Evolutionary conservation across 176 grass and related monocot genomes (phyloP).

Genomic region (Leersia perrieri): DNA sequence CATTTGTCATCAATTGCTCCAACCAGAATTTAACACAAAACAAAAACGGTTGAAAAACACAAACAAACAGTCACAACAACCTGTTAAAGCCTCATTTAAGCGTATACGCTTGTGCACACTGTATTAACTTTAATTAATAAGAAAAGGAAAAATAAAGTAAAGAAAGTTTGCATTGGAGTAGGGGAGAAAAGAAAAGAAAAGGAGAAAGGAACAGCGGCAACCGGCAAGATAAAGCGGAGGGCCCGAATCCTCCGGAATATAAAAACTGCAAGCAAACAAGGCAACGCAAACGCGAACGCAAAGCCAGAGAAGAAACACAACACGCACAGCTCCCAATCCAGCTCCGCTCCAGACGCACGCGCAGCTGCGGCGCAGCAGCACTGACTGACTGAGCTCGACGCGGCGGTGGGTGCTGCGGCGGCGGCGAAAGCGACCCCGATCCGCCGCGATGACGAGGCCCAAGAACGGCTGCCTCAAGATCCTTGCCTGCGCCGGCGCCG

Average conservation of each 20-base stretch:
- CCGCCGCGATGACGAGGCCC: conserved; percentile 42
- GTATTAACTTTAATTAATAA: background rate
- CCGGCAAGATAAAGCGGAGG: background rate
- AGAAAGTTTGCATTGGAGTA: background rate
- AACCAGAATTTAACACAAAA: too few relatives aligned
- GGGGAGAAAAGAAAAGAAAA: too few relatives aligned
- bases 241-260: conserved; percentile 36
- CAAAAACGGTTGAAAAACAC: too few relatives aligned
- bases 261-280: conserved; percentile 35
- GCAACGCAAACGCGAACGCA: background rate
- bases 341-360: conserved; percentile 22
- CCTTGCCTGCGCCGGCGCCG: conserved; percentile 58
- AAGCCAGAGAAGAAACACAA: background rate
- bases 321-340: conserved; percentile 25
- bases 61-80: too few relatives aligned
- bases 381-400: conserved; percentile 15
- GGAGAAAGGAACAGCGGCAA: background rate
- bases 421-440: background rate
- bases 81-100: too few relatives aligned
- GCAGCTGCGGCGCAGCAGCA: background rate
- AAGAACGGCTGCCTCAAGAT: conserved; percentile 75
- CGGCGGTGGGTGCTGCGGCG: background rate
- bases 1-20: too few relatives aligned
- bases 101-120: too few relatives aligned
- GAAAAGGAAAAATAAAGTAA: background rate